phyloP scores from a whole-genome alignment of 441 rosid genomes.

The Aquilaria agallochum region DNA sequence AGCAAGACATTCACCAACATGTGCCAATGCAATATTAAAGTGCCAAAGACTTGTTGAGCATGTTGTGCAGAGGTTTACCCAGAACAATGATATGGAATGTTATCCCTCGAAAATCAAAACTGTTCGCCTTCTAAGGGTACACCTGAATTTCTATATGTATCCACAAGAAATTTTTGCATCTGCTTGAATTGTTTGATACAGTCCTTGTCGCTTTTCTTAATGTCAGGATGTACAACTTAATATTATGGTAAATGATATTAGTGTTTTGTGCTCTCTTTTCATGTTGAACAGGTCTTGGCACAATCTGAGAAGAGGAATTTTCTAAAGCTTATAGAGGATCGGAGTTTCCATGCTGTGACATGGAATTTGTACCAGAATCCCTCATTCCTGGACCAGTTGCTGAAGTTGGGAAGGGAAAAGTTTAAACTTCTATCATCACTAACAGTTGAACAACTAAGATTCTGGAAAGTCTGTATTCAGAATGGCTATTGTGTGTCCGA shows the following conservation, averaged over 20 bases:
- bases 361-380: conserved; percentile 64
- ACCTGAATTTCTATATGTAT: conserved; percentile 12
- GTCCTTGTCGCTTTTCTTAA: neutral
- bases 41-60: conserved; percentile 69
- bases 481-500: conserved; percentile 64
- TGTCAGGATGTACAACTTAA: neutral
- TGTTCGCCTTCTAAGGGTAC: conserved; percentile 70
- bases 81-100: conserved; percentile 34
- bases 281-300: conserved; percentile 60
- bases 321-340: conserved; percentile 44
- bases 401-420: conserved; percentile 62
- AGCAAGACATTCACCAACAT: conserved; percentile 88
- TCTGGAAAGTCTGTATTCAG: conserved; percentile 76
- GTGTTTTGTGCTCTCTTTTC: conserved; percentile 11
- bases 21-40: conserved; percentile 67
- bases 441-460: conserved; percentile 81
- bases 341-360: conserved; percentile 56
- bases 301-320: conserved; percentile 60
- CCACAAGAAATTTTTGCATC: neutral
- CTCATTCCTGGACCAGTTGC: conserved; percentile 69
- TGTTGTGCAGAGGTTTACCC: conserved; percentile 55
- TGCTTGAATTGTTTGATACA: neutral
- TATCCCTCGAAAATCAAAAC: conserved; percentile 55
- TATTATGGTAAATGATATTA: neutral
- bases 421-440: conserved; percentile 66